Conservation (phyloP, 768 basidiomycete species). For the Amanita pseudoporphyria region DNA sequence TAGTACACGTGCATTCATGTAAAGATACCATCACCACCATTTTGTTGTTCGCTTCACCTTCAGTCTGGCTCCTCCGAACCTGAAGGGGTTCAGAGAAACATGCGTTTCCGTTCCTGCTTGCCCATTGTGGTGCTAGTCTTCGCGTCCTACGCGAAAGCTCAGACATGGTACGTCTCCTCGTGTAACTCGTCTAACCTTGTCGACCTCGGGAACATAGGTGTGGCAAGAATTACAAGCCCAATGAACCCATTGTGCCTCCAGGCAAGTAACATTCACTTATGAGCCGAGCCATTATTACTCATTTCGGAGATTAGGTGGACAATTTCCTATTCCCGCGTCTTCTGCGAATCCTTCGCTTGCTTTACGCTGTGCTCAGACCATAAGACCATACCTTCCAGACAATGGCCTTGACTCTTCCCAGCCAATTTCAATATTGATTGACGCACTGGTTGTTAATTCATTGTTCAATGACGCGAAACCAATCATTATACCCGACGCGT, state of each 20-base stretch:
- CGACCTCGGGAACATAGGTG: slow-evolving; percentile 25
- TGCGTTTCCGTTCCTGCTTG: too few species aligned
- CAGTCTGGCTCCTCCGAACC: too few species aligned
- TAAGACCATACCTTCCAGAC: slow-evolving; percentile 51
- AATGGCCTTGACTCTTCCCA: slow-evolving; percentile 23
- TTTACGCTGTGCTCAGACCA: slow-evolving; percentile 46
- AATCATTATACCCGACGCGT: slow-evolving; percentile 21
- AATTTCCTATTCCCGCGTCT: slow-evolving; percentile 29
- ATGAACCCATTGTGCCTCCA: slow-evolving; percentile 31
- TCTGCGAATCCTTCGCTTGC: slow-evolving; percentile 37
- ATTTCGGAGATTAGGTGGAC: slow-evolving; percentile 22
- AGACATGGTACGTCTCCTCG: slow-evolving; percentile 2
- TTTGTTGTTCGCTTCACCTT: too few species aligned
- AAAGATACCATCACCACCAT: too few species aligned
- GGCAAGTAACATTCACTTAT: slow-evolving; percentile 20
- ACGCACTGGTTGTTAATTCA: slow-evolving; percentile 38
- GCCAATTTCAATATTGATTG: slow-evolving; percentile 38
- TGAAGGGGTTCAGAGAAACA: too few species aligned
- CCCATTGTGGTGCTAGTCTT: neutral
- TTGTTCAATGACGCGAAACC: slow-evolving; percentile 36
- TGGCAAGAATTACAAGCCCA: slow-evolving; percentile 44
- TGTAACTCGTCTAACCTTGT: neutral
- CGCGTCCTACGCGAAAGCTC: neutral
- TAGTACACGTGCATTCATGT: too few species aligned
- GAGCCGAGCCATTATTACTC: slow-evolving; percentile 4